Base-by-base conservation (phyloP, 345 rosid species). In the Acer saccharum region DNA sequence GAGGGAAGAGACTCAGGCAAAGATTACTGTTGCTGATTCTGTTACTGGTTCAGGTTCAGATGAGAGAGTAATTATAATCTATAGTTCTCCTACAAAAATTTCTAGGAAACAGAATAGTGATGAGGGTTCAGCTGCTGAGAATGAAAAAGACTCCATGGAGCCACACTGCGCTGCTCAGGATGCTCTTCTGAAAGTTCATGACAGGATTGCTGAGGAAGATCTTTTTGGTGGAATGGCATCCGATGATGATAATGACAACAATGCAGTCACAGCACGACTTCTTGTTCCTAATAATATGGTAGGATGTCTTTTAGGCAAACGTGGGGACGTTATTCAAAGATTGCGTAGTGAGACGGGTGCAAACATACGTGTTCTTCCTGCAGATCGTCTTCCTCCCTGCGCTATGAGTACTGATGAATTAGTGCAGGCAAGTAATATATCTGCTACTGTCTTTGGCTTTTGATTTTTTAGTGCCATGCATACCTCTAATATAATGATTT, bases 131-230 rank as follows among this genome's bases (percentile, higher is more conserved):
- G 78, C 68, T 60, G 68, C 43, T 57, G 87, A 74, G 63, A 81
- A 76, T 46, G 76, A 81, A 14, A 63, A 67, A n/a, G 85, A 77
- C 71, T 43, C 48, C 35, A 67, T 80, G 83, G 85, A 81, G 46
- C 87, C 85, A 32, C 83, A 81, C 27, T 89, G 93, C 76, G 85
- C 90, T 76, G 90, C 95, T 20, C 95, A 89, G 72, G 87, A 88
- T 81, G 95, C 93, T 10, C 87, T 87, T 12, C 68, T 89, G 76
- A 89, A 81, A 78, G 88, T 89, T 81, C 92, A 91, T 32, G 83
- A 84, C 63, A 64, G 83, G 78, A 84, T 91, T 44, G 76, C 82
- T 65, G 89, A 80, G 81, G 90, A 88, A 32, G 89, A 89, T 77
- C 74, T 81, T 62, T 77, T 78, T 62, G 87, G 86, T 75, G 90